Base-by-base conservation (phyloP, 306 rosid genomes). In the Rosa lucieae region DNA sequence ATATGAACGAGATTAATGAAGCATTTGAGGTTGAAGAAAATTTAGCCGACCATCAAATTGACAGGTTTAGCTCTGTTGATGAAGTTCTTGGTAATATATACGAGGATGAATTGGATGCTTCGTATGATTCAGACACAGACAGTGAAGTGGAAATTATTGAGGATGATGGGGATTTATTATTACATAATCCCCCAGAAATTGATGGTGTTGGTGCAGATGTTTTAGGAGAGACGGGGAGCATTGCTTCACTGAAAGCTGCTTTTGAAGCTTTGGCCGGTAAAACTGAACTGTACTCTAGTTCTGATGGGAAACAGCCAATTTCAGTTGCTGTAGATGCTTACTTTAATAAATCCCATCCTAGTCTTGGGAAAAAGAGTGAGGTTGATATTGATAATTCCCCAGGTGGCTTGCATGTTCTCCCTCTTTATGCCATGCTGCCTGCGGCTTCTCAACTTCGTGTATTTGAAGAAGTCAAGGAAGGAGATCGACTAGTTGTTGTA, bases 341-440 rank as follows among this genome's bases (percentile, higher is more conserved):
- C 74, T 75, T 58, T 78, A 88, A 86, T 59, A 79, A 81, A 80
- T 77, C 86, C 69, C 80, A 80, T 80, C 10, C 29, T 82, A 42
- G 43, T 37, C 63, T 37, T 32, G 86, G 79, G 78, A 88, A 74
- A 75, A 77, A 66, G 55, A 62, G 78, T 46, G 77, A 49, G 48
- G 83, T 75, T 58, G 85, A 76, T 65, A 48, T 40, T 42, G 80
- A 73, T 71, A 70, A 59, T 26, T 77, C 77, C 73, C 92, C 87
- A 29, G 89, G 92, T 59, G 72, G 84, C 15, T 84, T 92, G 78
- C 84, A 78, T 86, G 96, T 92, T 83, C 92, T 91, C 74, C 99
- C 98, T 42, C 96, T 92, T 76, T 95, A 95, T 82, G 97, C 96
- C 74, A 91, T 91, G 99, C 92, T 92, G 48, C 91, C 97, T 51